Evolutionary conservation across 495 filamentous ascomycete species (phyloP).

Genomic region (Podospora appendiculata): DNA sequence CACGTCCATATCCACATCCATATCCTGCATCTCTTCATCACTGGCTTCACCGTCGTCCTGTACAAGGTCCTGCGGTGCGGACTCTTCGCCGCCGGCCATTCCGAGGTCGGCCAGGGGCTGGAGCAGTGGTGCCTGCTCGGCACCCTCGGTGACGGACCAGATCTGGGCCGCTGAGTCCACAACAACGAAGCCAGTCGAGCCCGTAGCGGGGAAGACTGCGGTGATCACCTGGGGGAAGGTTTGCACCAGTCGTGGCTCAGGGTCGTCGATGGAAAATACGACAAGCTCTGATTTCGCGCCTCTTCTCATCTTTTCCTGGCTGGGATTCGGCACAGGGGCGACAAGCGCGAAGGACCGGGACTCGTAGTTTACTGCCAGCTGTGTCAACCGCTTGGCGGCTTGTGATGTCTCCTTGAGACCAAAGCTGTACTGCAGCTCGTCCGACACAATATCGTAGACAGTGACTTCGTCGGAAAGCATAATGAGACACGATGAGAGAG

Average conservation of each 20-base stretch:
- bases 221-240: constrained; percentile 42
- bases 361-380: constrained; percentile 51
- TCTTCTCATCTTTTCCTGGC: constrained; percentile 16
- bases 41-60: constrained; percentile 41
- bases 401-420: constrained; percentile 20
- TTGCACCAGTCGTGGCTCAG: constrained; percentile 40
- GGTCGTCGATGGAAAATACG: constrained; percentile 45
- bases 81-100: constrained; percentile 29
- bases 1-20: constrained; percentile 26
- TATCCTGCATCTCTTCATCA: constrained; percentile 33
- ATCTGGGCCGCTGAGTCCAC: constrained; percentile 53
- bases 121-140: constrained; percentile 39
- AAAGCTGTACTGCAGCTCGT: constrained; percentile 48
- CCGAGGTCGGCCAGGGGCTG: constrained; percentile 41
- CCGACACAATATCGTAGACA: constrained; percentile 61
- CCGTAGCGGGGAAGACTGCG: constrained; percentile 42
- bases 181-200: constrained; percentile 52
- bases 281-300: constrained; percentile 39
- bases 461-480: constrained; percentile 52
- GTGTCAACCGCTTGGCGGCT: constrained; percentile 36
- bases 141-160: constrained; percentile 43
- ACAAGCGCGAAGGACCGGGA: constrained; percentile 53
- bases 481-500: constrained; percentile 54
- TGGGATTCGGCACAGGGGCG: constrained; percentile 28
- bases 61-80: constrained; percentile 12